These are phyloP conservation scores for Spinellus fusiger DNA, from an alignment of 192 early-diverging fungal genomes.

Conservation along the genomic window DNA sequence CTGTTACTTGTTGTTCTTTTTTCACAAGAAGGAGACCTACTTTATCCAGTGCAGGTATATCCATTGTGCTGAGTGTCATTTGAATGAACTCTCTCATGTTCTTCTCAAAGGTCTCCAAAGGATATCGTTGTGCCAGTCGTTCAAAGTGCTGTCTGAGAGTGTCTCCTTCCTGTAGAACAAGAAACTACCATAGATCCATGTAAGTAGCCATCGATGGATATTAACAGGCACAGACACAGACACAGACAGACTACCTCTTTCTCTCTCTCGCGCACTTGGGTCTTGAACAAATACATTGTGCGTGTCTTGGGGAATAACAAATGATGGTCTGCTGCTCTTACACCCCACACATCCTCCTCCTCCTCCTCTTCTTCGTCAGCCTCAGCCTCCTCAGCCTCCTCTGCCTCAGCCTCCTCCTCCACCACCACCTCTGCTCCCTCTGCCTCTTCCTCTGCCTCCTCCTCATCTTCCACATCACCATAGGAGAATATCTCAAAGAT, in stretches of 20 bases:
- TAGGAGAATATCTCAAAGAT: constrained; percentile 48
- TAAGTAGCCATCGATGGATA: not conserved
- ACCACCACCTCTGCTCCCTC: no score
- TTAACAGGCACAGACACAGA: not conserved
- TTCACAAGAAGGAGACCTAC: constrained; percentile 16
- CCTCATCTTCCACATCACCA: constrained; percentile 42
- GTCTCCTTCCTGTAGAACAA: constrained; percentile 13
- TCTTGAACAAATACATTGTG: constrained; percentile 40
- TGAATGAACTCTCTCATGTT: constrained; percentile 45
- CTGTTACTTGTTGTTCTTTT: not conserved
- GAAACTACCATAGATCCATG: constrained; percentile 19
- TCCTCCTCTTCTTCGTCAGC: constrained; percentile 21
- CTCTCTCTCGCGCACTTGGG: constrained; percentile 30
- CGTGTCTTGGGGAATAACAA: constrained; percentile 41
- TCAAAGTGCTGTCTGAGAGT: constrained; percentile 36
- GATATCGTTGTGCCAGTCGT: constrained; percentile 34
- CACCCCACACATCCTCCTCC: constrained; percentile 34
- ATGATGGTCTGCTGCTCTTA: constrained; percentile 40
- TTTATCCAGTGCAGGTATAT: constrained; percentile 38
- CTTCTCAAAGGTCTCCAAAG: constrained; percentile 39
- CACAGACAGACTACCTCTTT: constrained; percentile 10
- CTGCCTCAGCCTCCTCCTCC: constrained; percentile 18
- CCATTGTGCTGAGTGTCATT: constrained; percentile 38
- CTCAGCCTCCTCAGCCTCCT: constrained; percentile 7
- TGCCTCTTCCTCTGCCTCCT: constrained; percentile 21